Evolutionary conservation across 768 basidiomycete genomes (phyloP), one percentile per base, ranked within the genome.

Genomic region (Russula vinacea): DNA sequence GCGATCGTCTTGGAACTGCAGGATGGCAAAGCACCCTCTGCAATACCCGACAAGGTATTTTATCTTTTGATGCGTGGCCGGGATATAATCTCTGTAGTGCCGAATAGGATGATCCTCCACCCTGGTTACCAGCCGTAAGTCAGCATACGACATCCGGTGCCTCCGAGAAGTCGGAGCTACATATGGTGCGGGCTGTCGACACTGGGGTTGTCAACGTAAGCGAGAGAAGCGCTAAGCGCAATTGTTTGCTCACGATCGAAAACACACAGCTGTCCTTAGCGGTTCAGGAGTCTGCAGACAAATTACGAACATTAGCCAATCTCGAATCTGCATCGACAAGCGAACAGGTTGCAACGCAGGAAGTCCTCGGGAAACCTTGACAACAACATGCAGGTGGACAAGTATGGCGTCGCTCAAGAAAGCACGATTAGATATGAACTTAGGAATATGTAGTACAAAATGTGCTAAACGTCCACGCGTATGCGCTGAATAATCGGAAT

Each of bases 401-500:
- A 24, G 13, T 40, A 40, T 35, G 54, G 5, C 26, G 53, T 19
- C 44, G 53, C 19, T 58, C 49, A 51, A 55, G 62, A 42, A 22
- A 60, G 24, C 45, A 47, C 44, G 57, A 59, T 62, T 62, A 58
- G 55, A 60, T 64, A 62, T 60, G 56, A 58, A 42, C 33, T 47
- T 57, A 60, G 64, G 47, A 65, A 68, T 58, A 69, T 60, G 66
- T 45, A 62, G 50, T 56, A 52, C 29, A 64, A 50, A 44, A 58
- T 56, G 62, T 51, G 64, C 78, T 83, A 92, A 73, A 92, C 85
- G 76, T 94, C 93, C 77, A 96, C 94, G 60, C 92, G 87, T 78
- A 96, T 96, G 61, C 92, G 89, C 75, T 95, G 92, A 72, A 96
- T 87, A 70, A 94, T 79, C 70, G 94, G 91, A 81, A 94, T 93